These are phyloP conservation scores for Cyclaneusma minus DNA, from an alignment of 2,329 filamentous ascomycete genomes.

Conservation along the genomic window DNA sequence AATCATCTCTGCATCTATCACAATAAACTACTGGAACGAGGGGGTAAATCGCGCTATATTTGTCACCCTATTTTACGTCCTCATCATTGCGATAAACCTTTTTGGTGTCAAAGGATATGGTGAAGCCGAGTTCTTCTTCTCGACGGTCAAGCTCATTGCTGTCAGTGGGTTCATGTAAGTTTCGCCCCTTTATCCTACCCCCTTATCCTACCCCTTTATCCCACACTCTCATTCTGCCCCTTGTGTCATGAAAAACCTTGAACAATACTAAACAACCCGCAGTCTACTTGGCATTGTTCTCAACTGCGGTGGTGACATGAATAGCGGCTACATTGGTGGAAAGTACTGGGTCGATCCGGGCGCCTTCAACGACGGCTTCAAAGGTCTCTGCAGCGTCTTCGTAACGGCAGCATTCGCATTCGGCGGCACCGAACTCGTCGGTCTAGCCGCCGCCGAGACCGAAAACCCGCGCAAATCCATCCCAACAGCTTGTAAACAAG, in stretches of 20 bases:
- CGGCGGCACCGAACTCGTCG: constrained; percentile 61
- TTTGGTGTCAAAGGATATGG: constrained; percentile 82
- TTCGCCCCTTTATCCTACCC: constrained; percentile 7
- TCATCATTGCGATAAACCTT: constrained; percentile 70
- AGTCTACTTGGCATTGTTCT: constrained; percentile 75
- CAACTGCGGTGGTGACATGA: constrained; percentile 64
- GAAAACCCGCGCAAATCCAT: constrained; percentile 68
- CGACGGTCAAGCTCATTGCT: constrained; percentile 71
- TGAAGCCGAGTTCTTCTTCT: constrained; percentile 79
- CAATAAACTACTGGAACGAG: constrained; percentile 65
- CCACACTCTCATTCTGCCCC: constrained; percentile 2
- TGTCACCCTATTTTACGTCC: constrained; percentile 63
- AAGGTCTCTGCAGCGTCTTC: constrained; percentile 65
- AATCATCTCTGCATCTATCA: constrained; percentile 74
- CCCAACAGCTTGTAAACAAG: constrained; percentile 78
- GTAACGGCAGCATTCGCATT: constrained; percentile 67
- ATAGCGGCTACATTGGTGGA: constrained; percentile 65
- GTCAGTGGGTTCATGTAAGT: constrained; percentile 77
- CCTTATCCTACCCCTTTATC: no score
- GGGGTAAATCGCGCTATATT: constrained; percentile 54
- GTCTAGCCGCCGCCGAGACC: constrained; percentile 63
- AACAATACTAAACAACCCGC: constrained; percentile 10
- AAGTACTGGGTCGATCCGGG: constrained; percentile 65
- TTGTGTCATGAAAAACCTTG: background rate
- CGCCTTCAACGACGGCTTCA: constrained; percentile 74